Percentiles rank a stretch among this genome's conserved stretches.
These are phyloP conservation scores for Thielaviopsis ethacetica DNA, from an alignment of 2,329 filamentous ascomycete species.

Conservation along the genomic window DNA sequence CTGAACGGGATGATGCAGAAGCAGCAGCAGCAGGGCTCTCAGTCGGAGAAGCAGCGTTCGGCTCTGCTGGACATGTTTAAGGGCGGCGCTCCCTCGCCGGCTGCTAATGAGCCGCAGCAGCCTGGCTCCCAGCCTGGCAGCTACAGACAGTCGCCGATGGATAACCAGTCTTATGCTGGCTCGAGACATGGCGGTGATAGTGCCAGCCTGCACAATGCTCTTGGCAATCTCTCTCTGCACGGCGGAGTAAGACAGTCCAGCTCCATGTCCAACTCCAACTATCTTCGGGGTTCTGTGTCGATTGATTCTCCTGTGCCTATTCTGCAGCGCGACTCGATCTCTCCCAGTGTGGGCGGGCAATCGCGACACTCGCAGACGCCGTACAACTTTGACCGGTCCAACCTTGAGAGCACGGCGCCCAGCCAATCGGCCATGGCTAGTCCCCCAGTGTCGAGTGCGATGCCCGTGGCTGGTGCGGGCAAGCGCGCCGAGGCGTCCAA, in stretches of 20 bases:
- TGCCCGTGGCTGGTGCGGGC: conserved; percentile 16
- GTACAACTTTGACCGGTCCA: conserved; percentile 10
- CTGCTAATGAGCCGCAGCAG: conserved; percentile 3
- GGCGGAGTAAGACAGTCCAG: conserved; percentile 8
- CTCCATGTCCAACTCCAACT: conserved; percentile 6
- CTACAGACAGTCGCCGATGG: conserved; percentile 11
- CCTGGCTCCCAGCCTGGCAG: conserved; percentile 2
- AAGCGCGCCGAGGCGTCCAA: conserved; percentile 20
- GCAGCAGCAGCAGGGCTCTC: conserved; percentile 8
- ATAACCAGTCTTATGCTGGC: conserved; percentile 3
- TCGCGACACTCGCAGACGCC: conserved; percentile 11
- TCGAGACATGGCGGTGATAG: conserved; percentile 1
- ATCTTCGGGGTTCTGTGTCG: conserved; percentile 9
- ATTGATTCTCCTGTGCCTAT: conserved; percentile 7
- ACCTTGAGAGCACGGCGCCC: conserved; percentile 9
- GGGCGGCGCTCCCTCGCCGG: conserved; percentile 16
- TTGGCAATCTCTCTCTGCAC: conserved; percentile 10
- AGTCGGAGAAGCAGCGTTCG: conserved; percentile 25
- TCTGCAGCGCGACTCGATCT: conserved; percentile 6
- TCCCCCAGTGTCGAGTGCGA: conserved; percentile 17
- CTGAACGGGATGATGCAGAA: conserved; percentile 10
- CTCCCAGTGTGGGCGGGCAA: conserved; percentile 10
- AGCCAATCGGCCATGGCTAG: conserved; percentile 14
- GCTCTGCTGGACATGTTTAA: conserved; percentile 39
- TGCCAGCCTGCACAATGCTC: conserved; percentile 7